Conservation (phyloP, 2,329 filamentous ascomycete genomes). For the Cytospora paraplurivora region DNA sequence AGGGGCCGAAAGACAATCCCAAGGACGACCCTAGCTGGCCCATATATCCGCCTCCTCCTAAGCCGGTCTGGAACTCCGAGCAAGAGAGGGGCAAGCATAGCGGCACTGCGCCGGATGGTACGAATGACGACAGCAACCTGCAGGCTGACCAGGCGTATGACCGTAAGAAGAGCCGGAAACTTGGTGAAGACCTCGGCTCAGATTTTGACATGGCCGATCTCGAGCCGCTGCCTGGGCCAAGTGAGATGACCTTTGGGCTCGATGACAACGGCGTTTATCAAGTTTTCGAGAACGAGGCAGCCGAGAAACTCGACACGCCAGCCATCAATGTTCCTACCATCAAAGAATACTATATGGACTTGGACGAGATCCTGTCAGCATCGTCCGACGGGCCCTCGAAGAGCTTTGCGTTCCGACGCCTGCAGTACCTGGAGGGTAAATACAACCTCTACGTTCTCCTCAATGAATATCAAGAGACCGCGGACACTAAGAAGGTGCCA, state of each 20-base stretch:
- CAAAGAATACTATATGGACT: conserved; percentile 92
- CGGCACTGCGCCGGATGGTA: conserved; percentile 41
- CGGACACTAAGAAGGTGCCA: conserved; percentile 95
- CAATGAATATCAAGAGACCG: conserved; percentile 97
- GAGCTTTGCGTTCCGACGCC: conserved; percentile 90
- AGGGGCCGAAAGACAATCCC: conserved; percentile 82
- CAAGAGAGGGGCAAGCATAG: conserved; percentile 37
- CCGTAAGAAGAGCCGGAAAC: conserved; percentile 70
- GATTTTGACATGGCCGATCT: conserved; percentile 85
- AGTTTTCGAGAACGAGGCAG: conserved; percentile 74
- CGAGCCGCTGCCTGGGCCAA: conserved; percentile 69
- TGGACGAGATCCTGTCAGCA: conserved; percentile 83
- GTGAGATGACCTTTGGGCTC: conserved; percentile 74
- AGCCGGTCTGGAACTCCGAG: conserved; percentile 81
- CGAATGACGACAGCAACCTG: conserved; percentile 47
- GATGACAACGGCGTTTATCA: conserved; percentile 90
- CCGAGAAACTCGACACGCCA: conserved; percentile 64
- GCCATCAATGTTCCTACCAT: conserved; percentile 86
- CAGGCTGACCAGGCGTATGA: conserved; percentile 40
- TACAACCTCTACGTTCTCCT: conserved; percentile 92
- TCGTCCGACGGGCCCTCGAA: conserved; percentile 96
- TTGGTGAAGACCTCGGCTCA: conserved; percentile 85
- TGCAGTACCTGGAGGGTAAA: conserved; percentile 95
- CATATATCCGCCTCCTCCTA: conserved; percentile 88
- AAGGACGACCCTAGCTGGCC: conserved; percentile 81